Evolutionary conservation across 148 eudicot genomes (phyloP).

Genomic region (Persicaria maculosa): DNA sequence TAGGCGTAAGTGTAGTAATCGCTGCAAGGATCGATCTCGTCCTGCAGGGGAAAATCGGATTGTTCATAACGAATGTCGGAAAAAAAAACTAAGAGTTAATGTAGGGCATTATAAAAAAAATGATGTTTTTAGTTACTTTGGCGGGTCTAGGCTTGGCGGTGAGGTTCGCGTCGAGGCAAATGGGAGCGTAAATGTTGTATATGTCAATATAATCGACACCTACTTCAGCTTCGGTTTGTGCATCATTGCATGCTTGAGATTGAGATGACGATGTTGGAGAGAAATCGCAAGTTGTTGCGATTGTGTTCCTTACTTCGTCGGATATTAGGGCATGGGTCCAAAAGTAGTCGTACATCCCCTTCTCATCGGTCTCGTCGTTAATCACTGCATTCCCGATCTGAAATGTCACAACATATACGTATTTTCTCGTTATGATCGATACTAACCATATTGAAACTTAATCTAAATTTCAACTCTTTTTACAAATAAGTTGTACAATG

Average conservation of each 20-base stretch:
- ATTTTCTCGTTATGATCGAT: background rate
- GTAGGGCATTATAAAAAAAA: background rate
- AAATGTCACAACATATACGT: constrained; percentile 6
- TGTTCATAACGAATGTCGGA: background rate
- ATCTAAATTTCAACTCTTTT: background rate
- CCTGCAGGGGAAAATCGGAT: constrained; percentile 17
- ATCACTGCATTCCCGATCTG: constrained; percentile 88
- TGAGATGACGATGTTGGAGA: constrained; percentile 18
- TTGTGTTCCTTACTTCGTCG: constrained; percentile 24
- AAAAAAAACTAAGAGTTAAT: background rate
- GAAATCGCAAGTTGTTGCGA: constrained; percentile 40
- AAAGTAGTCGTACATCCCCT: constrained; percentile 59
- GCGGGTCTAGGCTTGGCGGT: constrained; percentile 43
- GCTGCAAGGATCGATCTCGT: constrained; percentile 62
- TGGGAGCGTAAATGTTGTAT: constrained; percentile 65
- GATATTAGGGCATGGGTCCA: constrained; percentile 60
- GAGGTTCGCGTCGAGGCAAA: constrained; percentile 37
- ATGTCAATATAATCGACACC: constrained; percentile 28
- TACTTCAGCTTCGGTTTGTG: constrained; percentile 16
- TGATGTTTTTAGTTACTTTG: constrained; percentile 17
- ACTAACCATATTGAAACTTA: too few relatives aligned
- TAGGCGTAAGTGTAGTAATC: constrained; percentile 52
- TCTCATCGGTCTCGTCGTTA: constrained; percentile 46
- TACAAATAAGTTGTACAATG: background rate
- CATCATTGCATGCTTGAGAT: constrained; percentile 24